These are phyloP conservation scores for Cyberlindnera mycetangii DNA, from an alignment of 805 yeast genomes.

Conservation along the genomic window DNA sequence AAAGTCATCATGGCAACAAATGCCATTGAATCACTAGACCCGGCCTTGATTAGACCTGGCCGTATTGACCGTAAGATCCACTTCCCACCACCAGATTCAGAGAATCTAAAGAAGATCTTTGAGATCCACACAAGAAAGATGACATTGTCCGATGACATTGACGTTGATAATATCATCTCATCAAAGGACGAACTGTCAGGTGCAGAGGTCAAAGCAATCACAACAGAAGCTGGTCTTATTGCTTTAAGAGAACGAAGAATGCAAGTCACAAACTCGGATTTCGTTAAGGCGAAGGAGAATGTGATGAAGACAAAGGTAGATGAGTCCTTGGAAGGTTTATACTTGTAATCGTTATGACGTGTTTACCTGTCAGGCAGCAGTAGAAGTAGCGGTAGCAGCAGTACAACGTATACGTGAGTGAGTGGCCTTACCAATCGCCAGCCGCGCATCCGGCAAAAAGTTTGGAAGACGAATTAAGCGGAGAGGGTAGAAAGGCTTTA, in stretches of 20 bases:
- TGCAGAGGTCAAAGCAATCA: constrained; percentile 95
- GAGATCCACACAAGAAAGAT: constrained; percentile 90
- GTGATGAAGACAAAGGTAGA: constrained; percentile 95
- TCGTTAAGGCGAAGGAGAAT: constrained; percentile 89
- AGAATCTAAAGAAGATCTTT: constrained; percentile 89
- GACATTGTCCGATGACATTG: constrained; percentile 86
- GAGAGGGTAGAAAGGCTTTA: too few relatives aligned
- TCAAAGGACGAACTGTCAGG: constrained; percentile 94
- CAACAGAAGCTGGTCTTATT: constrained; percentile 95
- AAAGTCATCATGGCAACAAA: constrained; percentile 98
- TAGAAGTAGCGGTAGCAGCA: not conserved
- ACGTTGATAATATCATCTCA: constrained; percentile 82
- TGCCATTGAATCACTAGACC: constrained; percentile 90
- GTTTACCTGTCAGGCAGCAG: not conserved
- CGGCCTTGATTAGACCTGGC: constrained; percentile 95
- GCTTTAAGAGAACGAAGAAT: constrained; percentile 96
- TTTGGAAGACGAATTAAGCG: too few relatives aligned
- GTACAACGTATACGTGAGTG: not conserved
- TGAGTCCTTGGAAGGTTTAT: constrained; percentile 92
- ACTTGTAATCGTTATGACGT: constrained; percentile 32
- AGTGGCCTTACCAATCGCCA: too few relatives aligned
- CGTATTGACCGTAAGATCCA: constrained; percentile 94
- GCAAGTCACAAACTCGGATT: constrained; percentile 95
- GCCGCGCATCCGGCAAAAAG: too few relatives aligned
- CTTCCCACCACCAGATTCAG: constrained; percentile 93